Conservation (phyloP, 176 grass and related monocot species). For the Rhynchospora breviuscula region DNA sequence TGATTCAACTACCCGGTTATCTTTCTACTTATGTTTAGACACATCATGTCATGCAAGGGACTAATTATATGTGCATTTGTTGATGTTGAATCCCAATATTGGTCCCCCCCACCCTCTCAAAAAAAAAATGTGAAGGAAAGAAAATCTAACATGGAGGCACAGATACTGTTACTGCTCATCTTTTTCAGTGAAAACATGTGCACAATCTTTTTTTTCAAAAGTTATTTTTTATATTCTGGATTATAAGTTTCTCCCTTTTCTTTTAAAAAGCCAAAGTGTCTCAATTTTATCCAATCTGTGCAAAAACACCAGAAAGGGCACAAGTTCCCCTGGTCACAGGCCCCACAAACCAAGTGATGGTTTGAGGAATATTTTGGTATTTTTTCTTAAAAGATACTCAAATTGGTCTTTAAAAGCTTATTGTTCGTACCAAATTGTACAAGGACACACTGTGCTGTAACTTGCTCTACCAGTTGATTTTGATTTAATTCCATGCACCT, state of each 20-base stretch:
- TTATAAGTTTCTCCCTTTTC: not conserved
- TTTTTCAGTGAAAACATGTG: slow-evolving; percentile 10
- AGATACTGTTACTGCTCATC: not conserved
- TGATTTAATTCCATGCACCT: not conserved
- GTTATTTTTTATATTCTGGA: not conserved
- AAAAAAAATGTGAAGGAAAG: not conserved
- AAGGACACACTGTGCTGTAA: not conserved
- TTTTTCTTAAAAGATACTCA: not conserved
- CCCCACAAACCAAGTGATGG: not conserved
- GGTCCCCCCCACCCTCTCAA: not conserved
- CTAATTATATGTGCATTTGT: slow-evolving; percentile 2
- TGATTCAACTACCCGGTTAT: not conserved
- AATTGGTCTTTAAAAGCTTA: not conserved
- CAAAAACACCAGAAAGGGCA: slow-evolving; percentile 3
- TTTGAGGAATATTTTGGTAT: not conserved
- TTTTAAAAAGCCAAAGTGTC: not conserved
- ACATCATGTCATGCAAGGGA: not conserved
- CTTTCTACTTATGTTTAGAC: not conserved
- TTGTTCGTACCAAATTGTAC: not conserved
- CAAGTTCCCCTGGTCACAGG: not conserved
- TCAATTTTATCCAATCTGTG: not conserved
- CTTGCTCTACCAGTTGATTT: not conserved
- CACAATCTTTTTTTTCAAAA: not conserved
- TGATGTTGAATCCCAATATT: not conserved
- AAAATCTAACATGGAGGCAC: not conserved